Base-by-base conservation (phyloP, 331 rosid genomes). In the Stylosanthes scabra region DNA sequence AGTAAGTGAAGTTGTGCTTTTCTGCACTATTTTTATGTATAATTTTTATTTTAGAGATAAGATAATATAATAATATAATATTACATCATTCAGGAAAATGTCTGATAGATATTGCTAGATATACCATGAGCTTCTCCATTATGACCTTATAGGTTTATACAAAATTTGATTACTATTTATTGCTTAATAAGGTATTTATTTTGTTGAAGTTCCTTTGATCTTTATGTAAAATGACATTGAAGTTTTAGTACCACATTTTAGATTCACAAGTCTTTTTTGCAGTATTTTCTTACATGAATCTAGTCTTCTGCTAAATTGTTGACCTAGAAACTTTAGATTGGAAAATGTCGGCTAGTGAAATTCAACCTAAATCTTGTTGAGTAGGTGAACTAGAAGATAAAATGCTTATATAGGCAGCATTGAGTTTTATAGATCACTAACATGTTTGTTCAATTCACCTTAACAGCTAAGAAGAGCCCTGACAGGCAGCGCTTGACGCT, bases 401-500 rank as follows among this genome's bases (percentile, higher is more conserved):
- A 10, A 57, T 63, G 66, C 50, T 71, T 28, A 54, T 74, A 61
- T 64, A 39, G 29, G 57, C 5, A 61, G 62, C 28, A 14, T 72
- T 56, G 31, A 27, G 41, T 72, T 39, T 46, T 76, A 13, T 68
- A 49, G 64, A 28, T 75, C n/a, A 68, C 9, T 85, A 69, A 85
- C 76, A 5, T 75, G 71, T 63, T 86, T 37, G 27, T 29, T 67
- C 45, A 56, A 74, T 78, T 87, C 44, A 69, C 61, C 49, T 86
- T 44, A 49, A 81, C 99, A 95, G 98, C 93, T 80, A 90, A 85
- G 88, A 91, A 88, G 81, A 74, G 83, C 41, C 97, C 98, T 13
- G 84, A 87, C 29, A 84, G 99, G 74, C 99, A 95, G 86, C 88
- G 99, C 65, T 82, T 95, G 67, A 92, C 99, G 40, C 97, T 95